These are phyloP conservation scores for Multifurca ochricompacta DNA, from an alignment of 768 basidiomycete species.

Conservation along the genomic window DNA sequence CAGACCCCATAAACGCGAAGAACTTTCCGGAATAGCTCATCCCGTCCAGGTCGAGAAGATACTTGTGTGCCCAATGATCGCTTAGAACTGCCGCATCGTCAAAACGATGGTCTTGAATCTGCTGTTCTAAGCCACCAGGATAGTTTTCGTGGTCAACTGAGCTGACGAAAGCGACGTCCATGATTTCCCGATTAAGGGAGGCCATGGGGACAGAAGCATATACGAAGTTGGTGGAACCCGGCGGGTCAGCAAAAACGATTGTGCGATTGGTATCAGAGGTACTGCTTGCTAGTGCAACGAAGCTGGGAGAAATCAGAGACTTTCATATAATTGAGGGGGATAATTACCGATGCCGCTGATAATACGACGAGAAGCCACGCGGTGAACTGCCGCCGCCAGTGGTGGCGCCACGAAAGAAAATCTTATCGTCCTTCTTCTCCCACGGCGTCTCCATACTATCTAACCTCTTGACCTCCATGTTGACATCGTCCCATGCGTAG, in stretches of 20 bases:
- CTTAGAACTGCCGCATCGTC: constrained; percentile 73
- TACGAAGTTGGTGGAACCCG: constrained; percentile 45
- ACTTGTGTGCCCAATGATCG: constrained; percentile 86
- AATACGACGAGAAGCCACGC: constrained; percentile 70
- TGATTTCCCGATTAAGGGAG: constrained; percentile 65
- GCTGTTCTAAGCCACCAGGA: constrained; percentile 62
- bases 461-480: constrained; percentile 61
- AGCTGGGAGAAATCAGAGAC: constrained; percentile 29
- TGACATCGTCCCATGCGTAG: constrained; percentile 82
- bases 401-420: constrained; percentile 95
- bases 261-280: constrained; percentile 45
- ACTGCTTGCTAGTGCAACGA: constrained; percentile 73
- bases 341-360: constrained; percentile 76
- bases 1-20: constrained; percentile 76
- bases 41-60: constrained; percentile 86
- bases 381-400: constrained; percentile 91
- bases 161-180: constrained; percentile 85
- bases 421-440: constrained; percentile 77
- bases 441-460: constrained; percentile 85
- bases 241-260: constrained; percentile 64
- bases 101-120: constrained; percentile 60
- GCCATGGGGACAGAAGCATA: constrained; percentile 52
- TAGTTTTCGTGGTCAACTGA: constrained; percentile 62
- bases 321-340: constrained; percentile 15
- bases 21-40: constrained; percentile 93